Conservation (phyloP, 441 rosid species). For the Kokia cookei region DNA sequence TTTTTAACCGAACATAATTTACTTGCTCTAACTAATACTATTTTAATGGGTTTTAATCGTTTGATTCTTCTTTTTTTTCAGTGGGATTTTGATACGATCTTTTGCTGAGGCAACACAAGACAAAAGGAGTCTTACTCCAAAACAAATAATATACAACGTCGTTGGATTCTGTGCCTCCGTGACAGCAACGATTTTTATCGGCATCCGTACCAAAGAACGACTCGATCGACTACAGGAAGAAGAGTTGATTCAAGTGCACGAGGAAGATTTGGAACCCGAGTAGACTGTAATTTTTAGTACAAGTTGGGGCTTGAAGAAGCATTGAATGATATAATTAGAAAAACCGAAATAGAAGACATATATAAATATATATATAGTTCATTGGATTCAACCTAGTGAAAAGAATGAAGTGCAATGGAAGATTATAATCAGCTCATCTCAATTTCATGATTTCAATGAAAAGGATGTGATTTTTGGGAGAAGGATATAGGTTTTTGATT, state of each 20-base stretch:
- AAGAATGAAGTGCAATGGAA: not conserved
- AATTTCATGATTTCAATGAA: too few relatives aligned
- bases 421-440: too few relatives aligned
- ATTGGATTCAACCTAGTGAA: not conserved
- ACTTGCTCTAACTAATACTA: not conserved
- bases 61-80: not conserved
- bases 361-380: not conserved
- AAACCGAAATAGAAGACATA: not conserved
- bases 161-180: not conserved
- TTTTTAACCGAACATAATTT: too few relatives aligned
- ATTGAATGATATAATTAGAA: not conserved
- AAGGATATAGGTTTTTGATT: too few relatives aligned
- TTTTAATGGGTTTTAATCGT: not conserved
- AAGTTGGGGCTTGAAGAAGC: not conserved
- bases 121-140: not conserved
- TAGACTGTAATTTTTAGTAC: not conserved
- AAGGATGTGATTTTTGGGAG: too few relatives aligned
- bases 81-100: constrained; percentile 15
- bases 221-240: not conserved
- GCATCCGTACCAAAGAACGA: not conserved
- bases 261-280: not conserved
- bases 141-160: not conserved
- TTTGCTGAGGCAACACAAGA: constrained; percentile 7
- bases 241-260: not conserved
- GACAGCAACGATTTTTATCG: not conserved